These are phyloP conservation scores for Elongisporangium anandrum DNA, from an alignment of 352 stramenopile genomes.

Conservation along the genomic window DNA sequence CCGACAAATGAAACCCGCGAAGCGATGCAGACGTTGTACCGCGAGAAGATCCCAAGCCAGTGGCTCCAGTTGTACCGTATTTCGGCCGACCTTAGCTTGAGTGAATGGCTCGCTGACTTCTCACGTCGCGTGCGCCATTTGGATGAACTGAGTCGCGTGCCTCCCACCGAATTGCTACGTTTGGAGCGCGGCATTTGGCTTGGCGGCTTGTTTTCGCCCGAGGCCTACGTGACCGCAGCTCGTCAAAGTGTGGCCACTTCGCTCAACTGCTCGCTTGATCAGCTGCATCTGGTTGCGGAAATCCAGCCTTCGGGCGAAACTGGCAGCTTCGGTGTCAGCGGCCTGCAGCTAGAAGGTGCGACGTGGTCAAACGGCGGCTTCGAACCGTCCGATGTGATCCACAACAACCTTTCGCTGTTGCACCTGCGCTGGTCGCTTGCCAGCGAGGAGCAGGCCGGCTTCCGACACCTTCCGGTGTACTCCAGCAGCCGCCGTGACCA, in stretches of 20 bases:
- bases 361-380: slow-evolving; percentile 67
- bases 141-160: slow-evolving; percentile 33
- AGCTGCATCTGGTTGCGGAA: slow-evolving; percentile 78
- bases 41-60: slow-evolving; percentile 57
- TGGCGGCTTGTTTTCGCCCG: slow-evolving; percentile 90
- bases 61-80: slow-evolving; percentile 63
- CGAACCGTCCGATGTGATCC: slow-evolving; percentile 69
- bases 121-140: slow-evolving; percentile 69
- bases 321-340: slow-evolving; percentile 57
- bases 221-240: slow-evolving; percentile 91
- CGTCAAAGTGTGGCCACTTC: slow-evolving; percentile 84
- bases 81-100: slow-evolving; percentile 50
- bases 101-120: slow-evolving; percentile 86
- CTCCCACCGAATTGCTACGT: slow-evolving; percentile 32
- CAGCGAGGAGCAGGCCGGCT: slow-evolving; percentile 11
- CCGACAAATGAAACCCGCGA: slow-evolving; percentile 85
- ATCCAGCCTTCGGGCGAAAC: slow-evolving; percentile 30
- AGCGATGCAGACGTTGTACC: slow-evolving; percentile 71
- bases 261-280: slow-evolving; percentile 83
- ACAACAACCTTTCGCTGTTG: slow-evolving; percentile 56
- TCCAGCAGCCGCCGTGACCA: slow-evolving; percentile 64
- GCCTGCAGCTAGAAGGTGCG: slow-evolving; percentile 83
- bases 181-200: slow-evolving; percentile 72
- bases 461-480: slow-evolving; percentile 82
- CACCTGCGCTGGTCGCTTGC: slow-evolving; percentile 68